These are phyloP conservation scores for Thinopyrum obtusiflorum DNA, from an alignment of 202 grass and related monocot genomes.

Conservation along the genomic window DNA sequence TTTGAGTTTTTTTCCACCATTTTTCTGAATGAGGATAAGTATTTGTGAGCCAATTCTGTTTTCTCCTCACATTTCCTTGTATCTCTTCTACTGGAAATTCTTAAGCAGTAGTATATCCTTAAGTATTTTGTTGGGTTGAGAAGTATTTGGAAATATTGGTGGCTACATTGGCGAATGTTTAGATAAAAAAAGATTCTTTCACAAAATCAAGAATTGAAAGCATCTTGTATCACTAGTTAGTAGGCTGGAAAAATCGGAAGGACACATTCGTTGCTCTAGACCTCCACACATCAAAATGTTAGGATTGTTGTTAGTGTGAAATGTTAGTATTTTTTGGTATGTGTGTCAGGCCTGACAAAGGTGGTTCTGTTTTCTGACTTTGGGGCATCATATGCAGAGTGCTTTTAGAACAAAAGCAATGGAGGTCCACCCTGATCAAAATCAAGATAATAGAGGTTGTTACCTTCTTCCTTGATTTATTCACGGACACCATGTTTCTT, in stretches of 20 bases:
- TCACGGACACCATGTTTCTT: constrained; percentile 2
- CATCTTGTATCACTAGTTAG: not conserved
- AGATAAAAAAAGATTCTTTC: not conserved
- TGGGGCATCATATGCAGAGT: constrained; percentile 43
- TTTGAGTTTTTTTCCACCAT: not conserved
- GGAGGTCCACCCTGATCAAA: constrained; percentile 99
- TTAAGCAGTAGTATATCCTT: not conserved
- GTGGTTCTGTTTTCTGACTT: constrained; percentile 25
- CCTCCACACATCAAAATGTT: not conserved
- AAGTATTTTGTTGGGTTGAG: not conserved
- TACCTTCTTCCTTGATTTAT: not conserved
- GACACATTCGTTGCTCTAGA: not conserved
- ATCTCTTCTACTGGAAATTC: not conserved
- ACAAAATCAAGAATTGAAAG: not conserved
- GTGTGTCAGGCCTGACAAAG: constrained; percentile 6
- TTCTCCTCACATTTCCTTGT: not conserved
- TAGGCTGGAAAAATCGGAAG: not conserved
- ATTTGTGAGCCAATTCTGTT: not conserved
- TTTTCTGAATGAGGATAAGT: constrained; percentile 1
- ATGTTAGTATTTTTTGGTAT: not conserved
- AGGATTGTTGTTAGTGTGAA: not conserved
- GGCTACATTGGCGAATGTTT: not conserved
- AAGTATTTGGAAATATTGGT: constrained; percentile 1
- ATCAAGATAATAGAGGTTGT: constrained; percentile 83
- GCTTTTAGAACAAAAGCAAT: constrained; percentile 98